A percentile compares a stretch with the other conserved stretches of the same genome.
Evolutionary conservation across 2,329 filamentous ascomycete species (phyloP).

Genomic region (Tolypocladium endophyticum): DNA sequence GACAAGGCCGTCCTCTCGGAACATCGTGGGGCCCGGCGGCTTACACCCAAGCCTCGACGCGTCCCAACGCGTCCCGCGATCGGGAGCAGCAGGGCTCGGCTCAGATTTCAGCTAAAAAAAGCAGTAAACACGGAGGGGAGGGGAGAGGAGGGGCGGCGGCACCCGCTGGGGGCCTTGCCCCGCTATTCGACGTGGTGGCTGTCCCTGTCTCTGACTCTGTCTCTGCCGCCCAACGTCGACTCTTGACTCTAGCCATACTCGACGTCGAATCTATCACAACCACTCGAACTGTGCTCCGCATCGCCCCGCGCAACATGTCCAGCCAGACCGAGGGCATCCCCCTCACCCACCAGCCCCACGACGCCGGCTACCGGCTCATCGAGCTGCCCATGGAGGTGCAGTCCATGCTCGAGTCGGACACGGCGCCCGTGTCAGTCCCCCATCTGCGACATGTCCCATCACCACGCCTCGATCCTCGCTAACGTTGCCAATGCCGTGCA

Average conservation of each 20-base stretch:
- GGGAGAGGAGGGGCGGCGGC: no score
- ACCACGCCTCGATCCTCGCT: not conserved
- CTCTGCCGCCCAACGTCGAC: not conserved
- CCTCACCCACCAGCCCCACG: constrained; percentile 37
- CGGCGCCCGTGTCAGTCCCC: constrained; percentile 40
- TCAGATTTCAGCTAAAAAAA: not conserved
- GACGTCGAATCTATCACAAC: no score
- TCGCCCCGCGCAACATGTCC: constrained; percentile 24
- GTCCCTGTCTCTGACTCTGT: no score
- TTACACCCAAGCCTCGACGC: not conserved
- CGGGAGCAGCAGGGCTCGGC: not conserved
- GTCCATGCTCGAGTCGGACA: constrained; percentile 40
- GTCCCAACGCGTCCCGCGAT: not conserved
- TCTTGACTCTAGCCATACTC: no score
- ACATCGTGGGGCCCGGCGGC: not conserved
- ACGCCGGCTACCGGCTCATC: constrained; percentile 46
- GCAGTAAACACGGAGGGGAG: constrained; percentile 1
- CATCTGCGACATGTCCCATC: not conserved
- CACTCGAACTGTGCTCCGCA: no score
- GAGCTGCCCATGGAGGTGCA: constrained; percentile 52
- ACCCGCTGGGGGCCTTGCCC: no score
- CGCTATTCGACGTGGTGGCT: not conserved
- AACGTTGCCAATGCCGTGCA: constrained; percentile 11
- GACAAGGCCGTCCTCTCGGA: not conserved
- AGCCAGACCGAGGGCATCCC: constrained; percentile 37